A percentile compares a stretch with the other conserved stretches of the same genome.
These are phyloP conservation scores for Nowakowskiella sp. DNA, from an alignment of 192 early-diverging fungal genomes.

Conservation along the genomic window DNA sequence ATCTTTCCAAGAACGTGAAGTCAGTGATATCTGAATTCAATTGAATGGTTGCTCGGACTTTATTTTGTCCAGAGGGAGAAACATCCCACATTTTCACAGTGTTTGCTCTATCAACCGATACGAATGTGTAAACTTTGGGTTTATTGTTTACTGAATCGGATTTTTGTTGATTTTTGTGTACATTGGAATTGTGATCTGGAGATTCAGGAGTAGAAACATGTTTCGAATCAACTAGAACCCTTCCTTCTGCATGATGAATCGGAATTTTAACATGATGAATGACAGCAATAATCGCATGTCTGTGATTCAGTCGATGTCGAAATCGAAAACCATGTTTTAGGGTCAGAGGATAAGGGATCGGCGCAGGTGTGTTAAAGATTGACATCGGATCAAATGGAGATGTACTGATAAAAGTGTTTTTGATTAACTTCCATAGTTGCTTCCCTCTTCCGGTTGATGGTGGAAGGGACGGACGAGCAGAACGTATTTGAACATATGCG, in stretches of 20 bases:
- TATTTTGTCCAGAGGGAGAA: not conserved
- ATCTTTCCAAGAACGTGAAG: slow-evolving; percentile 23
- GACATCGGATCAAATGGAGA: not conserved
- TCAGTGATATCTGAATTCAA: slow-evolving; percentile 15
- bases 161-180: not conserved
- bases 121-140: slow-evolving; percentile 24
- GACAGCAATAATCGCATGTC: slow-evolving; percentile 10
- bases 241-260: slow-evolving; percentile 24
- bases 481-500: too few species aligned
- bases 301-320: slow-evolving; percentile 15
- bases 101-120: slow-evolving; percentile 22
- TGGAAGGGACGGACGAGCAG: too few species aligned
- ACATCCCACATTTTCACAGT: slow-evolving; percentile 32
- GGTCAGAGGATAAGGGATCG: slow-evolving; percentile 27
- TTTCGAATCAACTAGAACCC: not conserved
- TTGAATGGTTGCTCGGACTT: slow-evolving; percentile 10
- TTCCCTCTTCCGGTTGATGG: too few species aligned
- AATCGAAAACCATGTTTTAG: slow-evolving; percentile 23
- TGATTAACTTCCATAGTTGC: too few species aligned
- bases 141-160: not conserved
- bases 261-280: slow-evolving; percentile 17
- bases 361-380: not conserved
- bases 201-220: not conserved
- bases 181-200: not conserved
- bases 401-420: too few species aligned